Percentiles rank a stretch among this genome's conserved stretches.
Evolutionary conservation across 2,329 filamentous ascomycete species (phyloP).

Genomic region (Aspergillus sp.): DNA sequence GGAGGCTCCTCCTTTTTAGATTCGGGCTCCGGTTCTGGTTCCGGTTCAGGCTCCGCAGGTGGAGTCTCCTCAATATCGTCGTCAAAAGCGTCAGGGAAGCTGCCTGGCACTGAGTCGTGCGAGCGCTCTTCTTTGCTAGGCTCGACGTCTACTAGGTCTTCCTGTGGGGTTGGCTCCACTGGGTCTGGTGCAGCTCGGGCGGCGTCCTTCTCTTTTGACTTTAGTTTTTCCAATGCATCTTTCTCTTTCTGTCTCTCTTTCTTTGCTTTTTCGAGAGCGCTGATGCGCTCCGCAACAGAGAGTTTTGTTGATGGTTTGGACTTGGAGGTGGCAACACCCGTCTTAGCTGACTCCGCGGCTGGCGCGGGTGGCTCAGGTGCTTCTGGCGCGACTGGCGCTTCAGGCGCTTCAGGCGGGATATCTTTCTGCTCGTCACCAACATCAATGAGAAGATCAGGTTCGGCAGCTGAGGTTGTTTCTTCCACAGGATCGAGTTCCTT

Average conservation of each 20-base stretch:
- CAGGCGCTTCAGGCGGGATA: conserved; percentile 14
- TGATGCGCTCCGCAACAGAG: conserved; percentile 56
- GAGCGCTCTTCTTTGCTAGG: conserved; percentile 34
- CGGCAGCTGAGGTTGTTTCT: conserved; percentile 18
- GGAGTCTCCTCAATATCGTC: conserved; percentile 39
- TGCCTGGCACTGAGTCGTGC: conserved; percentile 53
- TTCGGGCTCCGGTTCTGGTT: conserved; percentile 18
- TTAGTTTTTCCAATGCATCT: conserved; percentile 22
- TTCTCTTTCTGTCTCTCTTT: conserved; percentile 41
- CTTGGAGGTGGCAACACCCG: conserved; percentile 32
- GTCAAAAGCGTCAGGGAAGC: conserved; percentile 56
- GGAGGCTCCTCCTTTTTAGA: conserved; percentile 32
- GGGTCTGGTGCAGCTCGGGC: conserved; percentile 11
- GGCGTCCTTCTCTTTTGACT: conserved; percentile 23
- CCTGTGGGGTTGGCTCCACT: conserved; percentile 19
- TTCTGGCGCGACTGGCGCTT: conserved; percentile 33
- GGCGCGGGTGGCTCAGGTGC: conserved; percentile 38
- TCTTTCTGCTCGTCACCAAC: conserved; percentile 32
- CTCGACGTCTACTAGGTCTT: conserved; percentile 16
- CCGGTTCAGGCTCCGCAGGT: conserved; percentile 19
- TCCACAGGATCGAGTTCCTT: conserved; percentile 40
- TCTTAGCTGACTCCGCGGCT: conserved; percentile 44
- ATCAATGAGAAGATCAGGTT: conserved; percentile 36
- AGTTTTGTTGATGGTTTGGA: conserved; percentile 43
- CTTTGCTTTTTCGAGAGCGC: conserved; percentile 42